Percentiles rank a stretch among this genome's conserved stretches.
Conservation (phyloP, 176 grass and related monocot genomes). For the Aegilops sharonensis region DNA sequence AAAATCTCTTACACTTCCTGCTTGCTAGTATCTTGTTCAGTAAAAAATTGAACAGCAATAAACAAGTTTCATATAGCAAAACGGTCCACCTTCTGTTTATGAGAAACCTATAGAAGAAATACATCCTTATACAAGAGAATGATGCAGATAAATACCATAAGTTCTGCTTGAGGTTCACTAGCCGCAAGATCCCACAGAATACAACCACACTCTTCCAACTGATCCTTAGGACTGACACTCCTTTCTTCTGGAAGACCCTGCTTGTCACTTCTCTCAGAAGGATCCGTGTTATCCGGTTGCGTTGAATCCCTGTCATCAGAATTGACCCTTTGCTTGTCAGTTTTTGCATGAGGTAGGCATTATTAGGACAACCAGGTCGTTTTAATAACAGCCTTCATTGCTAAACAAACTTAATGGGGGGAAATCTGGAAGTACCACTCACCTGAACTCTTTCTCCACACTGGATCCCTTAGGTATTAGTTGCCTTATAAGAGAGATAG, state of each 20-base stretch:
- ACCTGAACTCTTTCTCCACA: too few species aligned
- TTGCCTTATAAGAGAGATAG: too few species aligned
- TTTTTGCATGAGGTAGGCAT: slow-evolving; percentile 20
- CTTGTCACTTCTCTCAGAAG: slow-evolving; percentile 28
- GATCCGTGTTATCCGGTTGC: slow-evolving; percentile 38
- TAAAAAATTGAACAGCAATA: not conserved
- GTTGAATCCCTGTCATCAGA: slow-evolving; percentile 22
- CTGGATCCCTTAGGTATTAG: too few species aligned
- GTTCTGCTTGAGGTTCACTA: slow-evolving; percentile 77
- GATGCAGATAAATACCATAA: slow-evolving; percentile 55
- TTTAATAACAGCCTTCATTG: not conserved
- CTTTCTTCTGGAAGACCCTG: slow-evolving; percentile 38
- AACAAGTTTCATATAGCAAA: not conserved
- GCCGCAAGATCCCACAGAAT: slow-evolving; percentile 86
- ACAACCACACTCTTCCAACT: slow-evolving; percentile 81
- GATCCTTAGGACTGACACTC: slow-evolving; percentile 47
- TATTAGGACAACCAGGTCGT: not conserved
- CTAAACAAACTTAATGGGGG: not conserved
- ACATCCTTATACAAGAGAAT: not conserved
- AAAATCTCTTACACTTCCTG: not conserved
- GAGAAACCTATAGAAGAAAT: slow-evolving; percentile 17
- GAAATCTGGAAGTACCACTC: too few species aligned
- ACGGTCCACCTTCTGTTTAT: not conserved
- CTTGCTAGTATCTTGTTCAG: not conserved
- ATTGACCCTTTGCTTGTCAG: slow-evolving; percentile 35